Evolutionary conservation across 306 rosid genomes (phyloP), one percentile per base, ranked within the genome.

Genomic region (Dicorynia guianensis): DNA sequence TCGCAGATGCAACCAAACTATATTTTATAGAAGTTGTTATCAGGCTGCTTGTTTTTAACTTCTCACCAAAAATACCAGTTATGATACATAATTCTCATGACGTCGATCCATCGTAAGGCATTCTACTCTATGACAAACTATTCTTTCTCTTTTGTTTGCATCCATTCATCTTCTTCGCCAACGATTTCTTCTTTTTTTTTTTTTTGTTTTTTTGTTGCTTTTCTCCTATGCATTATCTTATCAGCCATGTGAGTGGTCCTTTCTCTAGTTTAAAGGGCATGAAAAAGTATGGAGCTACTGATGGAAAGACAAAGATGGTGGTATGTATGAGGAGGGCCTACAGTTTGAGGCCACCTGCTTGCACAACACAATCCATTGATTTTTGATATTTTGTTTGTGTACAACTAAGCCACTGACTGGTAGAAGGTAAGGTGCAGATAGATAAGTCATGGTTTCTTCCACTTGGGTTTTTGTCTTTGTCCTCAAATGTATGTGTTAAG

Each of bases 211-310:
- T 13, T 38, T 53, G 18, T 34, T 54, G 11, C 25, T 4, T 11
- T 33, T 68, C 49, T 14, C 12, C 43, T 46, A 50, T 59, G 7
- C 38, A 25, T 59, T 43, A 60, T 50, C 58, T 13, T 35, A 62
- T 74, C 17, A 68, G 61, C 15, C 84, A 76, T 76, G 85, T 80
- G 79, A 77, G 85, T 83, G 87, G 91, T 86, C 88, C 90, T 83
- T 80, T 70, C 46, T 39, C 30, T 52, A 12, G 73, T 72, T 75
- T 25, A n/a, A 71, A 82, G 79, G 75, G 82, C 38, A 17, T 52
- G 68, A 78, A 43, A 81, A 67, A 19, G 77, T 43, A 73, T 83
- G 85, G 80, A 71, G 84, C 79, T 74, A 77, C 81, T 44, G 6
- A 60, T 15, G 42, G 76, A 74, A 75, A 71, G 86, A 72, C 80